These are phyloP conservation scores for Prunus dulcis DNA, from an alignment of 306 rosid genomes.

Conservation along the genomic window DNA sequence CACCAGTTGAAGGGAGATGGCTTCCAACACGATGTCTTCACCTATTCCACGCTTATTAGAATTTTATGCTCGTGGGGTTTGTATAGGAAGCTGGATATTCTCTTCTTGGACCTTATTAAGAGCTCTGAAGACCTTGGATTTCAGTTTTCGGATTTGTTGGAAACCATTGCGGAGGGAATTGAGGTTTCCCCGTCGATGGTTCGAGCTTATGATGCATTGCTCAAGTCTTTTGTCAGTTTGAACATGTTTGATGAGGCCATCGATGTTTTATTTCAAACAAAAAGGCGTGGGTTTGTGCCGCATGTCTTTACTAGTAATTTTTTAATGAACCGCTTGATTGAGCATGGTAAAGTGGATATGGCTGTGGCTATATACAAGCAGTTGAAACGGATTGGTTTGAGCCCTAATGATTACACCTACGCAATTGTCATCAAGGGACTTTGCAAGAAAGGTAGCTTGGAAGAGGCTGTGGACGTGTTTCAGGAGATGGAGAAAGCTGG, in stretches of 20 bases:
- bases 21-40: constrained; percentile 40
- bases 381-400: constrained; percentile 66
- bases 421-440: constrained; percentile 66
- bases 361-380: constrained; percentile 48
- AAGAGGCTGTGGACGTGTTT: constrained; percentile 42
- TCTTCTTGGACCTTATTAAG: constrained; percentile 50
- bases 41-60: constrained; percentile 49
- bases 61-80: constrained; percentile 58
- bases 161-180: constrained; percentile 32
- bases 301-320: constrained; percentile 59
- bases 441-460: constrained; percentile 56
- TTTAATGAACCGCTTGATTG: constrained; percentile 64
- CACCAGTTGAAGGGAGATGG: constrained; percentile 35
- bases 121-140: constrained; percentile 29
- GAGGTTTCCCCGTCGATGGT: constrained; percentile 25
- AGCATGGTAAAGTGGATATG: constrained; percentile 36
- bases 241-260: constrained; percentile 67
- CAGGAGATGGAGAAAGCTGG: constrained; percentile 68
- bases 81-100: constrained; percentile 49
- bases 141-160: constrained; percentile 42
- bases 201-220: constrained; percentile 50
- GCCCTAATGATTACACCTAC: constrained; percentile 63
- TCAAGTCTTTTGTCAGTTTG: constrained; percentile 57
- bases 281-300: constrained; percentile 54
- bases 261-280: constrained; percentile 48